phyloP scores from a whole-genome alignment of 192 early-diverging fungal genomes.

The Coemansia sp. region DNA sequence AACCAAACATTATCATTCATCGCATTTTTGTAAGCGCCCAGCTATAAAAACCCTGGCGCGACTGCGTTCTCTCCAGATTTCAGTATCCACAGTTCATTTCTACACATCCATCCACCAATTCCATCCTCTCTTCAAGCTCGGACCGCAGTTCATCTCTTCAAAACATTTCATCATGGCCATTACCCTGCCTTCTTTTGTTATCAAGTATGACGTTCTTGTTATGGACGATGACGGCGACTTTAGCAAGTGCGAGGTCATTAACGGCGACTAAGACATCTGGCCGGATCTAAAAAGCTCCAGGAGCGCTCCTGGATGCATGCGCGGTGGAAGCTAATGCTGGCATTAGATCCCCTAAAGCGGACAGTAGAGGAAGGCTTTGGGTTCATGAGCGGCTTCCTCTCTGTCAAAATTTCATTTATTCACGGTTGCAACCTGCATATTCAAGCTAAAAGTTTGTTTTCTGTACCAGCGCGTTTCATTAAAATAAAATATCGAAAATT shows the following conservation, averaged over 20 bases:
- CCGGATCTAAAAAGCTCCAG: neutral
- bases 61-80: neutral
- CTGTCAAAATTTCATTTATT: slow-evolving; percentile 1
- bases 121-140: neutral
- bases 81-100: slow-evolving; percentile 1
- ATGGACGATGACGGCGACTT: slow-evolving; percentile 9
- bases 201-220: slow-evolving; percentile 8
- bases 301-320: neutral
- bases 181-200: neutral
- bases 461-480: neutral
- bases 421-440: neutral
- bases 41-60: neutral
- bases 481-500: neutral
- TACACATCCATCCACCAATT: neutral
- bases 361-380: neutral
- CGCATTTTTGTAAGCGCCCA: neutral
- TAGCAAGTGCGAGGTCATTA: slow-evolving; percentile 1
- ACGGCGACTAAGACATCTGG: slow-evolving; percentile 2
- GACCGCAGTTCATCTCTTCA: too few relatives aligned
- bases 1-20: neutral
- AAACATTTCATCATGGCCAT: neutral
- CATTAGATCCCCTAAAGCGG: slow-evolving; percentile 1
- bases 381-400: neutral
- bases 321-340: neutral
- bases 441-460: neutral